Percentiles rank a stretch among this genome's conserved stretches.
These are phyloP conservation scores for Condylostoma magnum DNA, from an alignment of 169 alveolate species.

Conservation along the genomic window DNA sequence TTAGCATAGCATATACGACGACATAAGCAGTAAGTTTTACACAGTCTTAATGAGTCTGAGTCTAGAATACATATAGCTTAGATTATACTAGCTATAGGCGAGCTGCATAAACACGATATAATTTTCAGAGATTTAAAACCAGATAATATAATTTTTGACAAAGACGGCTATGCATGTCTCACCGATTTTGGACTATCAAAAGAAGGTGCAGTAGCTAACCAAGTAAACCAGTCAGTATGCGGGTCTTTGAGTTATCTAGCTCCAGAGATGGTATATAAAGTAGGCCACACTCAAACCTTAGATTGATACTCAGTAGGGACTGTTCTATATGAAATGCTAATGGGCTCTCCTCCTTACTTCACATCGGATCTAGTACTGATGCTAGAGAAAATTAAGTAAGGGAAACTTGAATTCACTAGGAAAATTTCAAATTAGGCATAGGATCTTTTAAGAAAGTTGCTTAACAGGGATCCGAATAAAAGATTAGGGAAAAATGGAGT, in stretches of 20 bases:
- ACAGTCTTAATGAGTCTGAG: slow-evolving; percentile 51
- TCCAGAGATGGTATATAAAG: slow-evolving; percentile 82
- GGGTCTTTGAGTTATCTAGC: slow-evolving; percentile 87
- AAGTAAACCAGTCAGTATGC: slow-evolving; percentile 75
- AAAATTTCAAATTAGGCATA: slow-evolving; percentile 63
- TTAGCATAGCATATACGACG: slow-evolving; percentile 48
- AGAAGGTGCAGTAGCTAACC: slow-evolving; percentile 72
- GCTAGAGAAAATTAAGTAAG: slow-evolving; percentile 71
- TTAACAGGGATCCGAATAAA: not conserved
- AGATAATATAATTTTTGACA: slow-evolving; percentile 80
- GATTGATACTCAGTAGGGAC: slow-evolving; percentile 88
- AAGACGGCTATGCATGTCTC: slow-evolving; percentile 76
- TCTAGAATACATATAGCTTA: slow-evolving; percentile 60
- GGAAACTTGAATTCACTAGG: slow-evolving; percentile 67
- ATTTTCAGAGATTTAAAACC: slow-evolving; percentile 81
- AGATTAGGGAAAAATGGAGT: slow-evolving; percentile 12
- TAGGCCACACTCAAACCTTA: slow-evolving; percentile 83
- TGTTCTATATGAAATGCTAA: slow-evolving; percentile 77
- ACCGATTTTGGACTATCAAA: slow-evolving; percentile 84
- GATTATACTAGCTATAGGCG: slow-evolving; percentile 62
- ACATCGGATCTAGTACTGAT: slow-evolving; percentile 43
- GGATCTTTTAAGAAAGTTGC: not conserved
- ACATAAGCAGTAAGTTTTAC: slow-evolving; percentile 41
- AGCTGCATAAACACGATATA: slow-evolving; percentile 62
- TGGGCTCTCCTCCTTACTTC: slow-evolving; percentile 81